Base-by-base conservation (phyloP, 129 eudicot species). In the Flaveria bidentis region DNA sequence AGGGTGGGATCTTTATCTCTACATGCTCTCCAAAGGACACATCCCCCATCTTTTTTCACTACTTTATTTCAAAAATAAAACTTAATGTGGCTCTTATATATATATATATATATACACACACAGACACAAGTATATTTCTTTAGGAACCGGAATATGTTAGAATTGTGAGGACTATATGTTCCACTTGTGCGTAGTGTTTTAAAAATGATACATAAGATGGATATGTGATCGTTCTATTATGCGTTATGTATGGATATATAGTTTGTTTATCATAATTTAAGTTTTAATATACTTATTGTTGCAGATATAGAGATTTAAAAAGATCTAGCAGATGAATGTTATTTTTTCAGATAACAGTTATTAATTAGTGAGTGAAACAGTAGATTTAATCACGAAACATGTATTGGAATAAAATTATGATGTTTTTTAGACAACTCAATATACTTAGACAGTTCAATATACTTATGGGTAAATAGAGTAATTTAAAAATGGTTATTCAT, bases 1-100 rank as follows among this genome's bases (percentile, higher is more conserved):
- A 79, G 83, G 78, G 68, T 72, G 83, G 73, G 63, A 79, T 79
- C 83, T 72, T 79, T 73, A 79, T 63, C 83, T 79, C 78, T 79
- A 79, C 78, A 79, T 62, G 68, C 78, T 72, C 73, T 79, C 83
- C 68, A 79, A 79, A 79, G 78, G 83, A 64, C 83, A 51, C 62
- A 50, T 22, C 22, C 69, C 30, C 69, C 47, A 36, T 16, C 42
- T 33, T 55, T 42, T 41, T 25, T 22, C 8, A 47, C 14, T 58
- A 69, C 41, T 15, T 78, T 61, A 60, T 61, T 33, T 33, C 45
- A 46, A 39, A 51, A 60, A 58, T 39, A 44, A 71, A 25, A 74
- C 1, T 60, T 12, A 36, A 66, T 75, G 44, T 25, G 58, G 56
- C 69, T 60, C 56, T 61, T 60, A 25, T 56, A 36, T 16, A 41